Base-by-base conservation (phyloP, 1,139 yeast species). In the Candida sanyaensis region DNA sequence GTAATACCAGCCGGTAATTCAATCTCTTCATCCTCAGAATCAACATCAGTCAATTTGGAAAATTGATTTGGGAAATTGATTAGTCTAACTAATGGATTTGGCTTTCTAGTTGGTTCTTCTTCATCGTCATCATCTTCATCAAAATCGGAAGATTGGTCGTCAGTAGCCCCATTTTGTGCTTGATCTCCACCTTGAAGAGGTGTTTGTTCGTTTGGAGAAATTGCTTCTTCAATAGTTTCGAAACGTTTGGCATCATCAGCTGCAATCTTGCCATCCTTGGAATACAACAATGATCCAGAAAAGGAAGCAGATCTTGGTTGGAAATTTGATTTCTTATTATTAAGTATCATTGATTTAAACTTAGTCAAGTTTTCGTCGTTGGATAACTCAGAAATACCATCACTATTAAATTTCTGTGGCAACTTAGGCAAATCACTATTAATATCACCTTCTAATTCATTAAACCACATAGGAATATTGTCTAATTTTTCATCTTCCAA, bases 391-490 rank as follows among this genome's bases (percentile, higher is more conserved):
- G 50, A 41, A 9, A 50, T 45, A 31, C 47, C 49, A 6, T 45
- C 45, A 43, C 48, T 46, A 30, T 42, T 50, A 12, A 36, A 36
- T 28, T 37, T 45, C 8, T 46, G 37, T 45, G 64, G 60, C 47
- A 71, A 70, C 46, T 73, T 65, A 45, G 57, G 53, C 29, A 55
- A 45, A 37, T 52, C 54, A 32, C 52, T 50, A 44, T 44, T 48
- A 68, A 58, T 80, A 60, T 88, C 96, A 33, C 66, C 61, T 62
- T 93, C 98, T 58, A 93, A 74, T 54, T 92, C 97, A 53, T 95
- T 90, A 58, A 90, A 78, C 99, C 99, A 93, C 66, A 90, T 88
- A 46, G 99, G 99, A 55, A 93, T 75, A 54, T 86, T 84, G 61
- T 91, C 97, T 61, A 93, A 78, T 59, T 88, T 86, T 60, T 92